Evolutionary conservation across 768 basidiomycete species (phyloP), one percentile per base, ranked within the genome.

Genomic region (Scleroderma bovista): DNA sequence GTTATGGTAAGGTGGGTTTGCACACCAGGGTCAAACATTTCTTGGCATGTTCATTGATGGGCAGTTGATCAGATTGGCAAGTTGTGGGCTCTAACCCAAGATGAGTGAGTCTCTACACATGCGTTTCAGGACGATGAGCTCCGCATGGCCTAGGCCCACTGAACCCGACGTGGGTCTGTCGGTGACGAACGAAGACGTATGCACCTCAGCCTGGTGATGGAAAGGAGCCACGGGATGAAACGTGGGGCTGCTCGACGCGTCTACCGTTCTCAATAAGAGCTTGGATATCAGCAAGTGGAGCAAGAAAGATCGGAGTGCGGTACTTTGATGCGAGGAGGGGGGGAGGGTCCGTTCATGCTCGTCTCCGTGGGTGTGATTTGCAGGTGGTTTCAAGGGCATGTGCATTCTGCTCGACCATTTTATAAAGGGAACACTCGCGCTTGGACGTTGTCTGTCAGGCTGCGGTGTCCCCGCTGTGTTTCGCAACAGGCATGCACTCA

Each of bases 281-380:
- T 72, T 93, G 7, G 80, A 91, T 57, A 64, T 86, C 29, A 51
- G 65, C 3, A 78, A 73, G 49, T 87, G 84, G 78, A 81, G 81
- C 20, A 62, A 64, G 12, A 86, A n/a, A 83, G 58, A 75, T 88
- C 10, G 72, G 77, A 39, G 86, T 89, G 6, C 77, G 72, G 60
- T 76, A 81, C 66, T 91, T 91, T 59, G 74, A 79, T 43, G 73
- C 75, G 52, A 71, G 72, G 50, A 92, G 85, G 59, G 92, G 93
- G 81, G 51, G 91, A 94, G 60, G 86, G 90, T 59, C 88, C 88
- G 1, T 90, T 84, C 60, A 66, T 85, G 40, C 67, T 89, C 19
- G 84, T 86, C n/a, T 82, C 88, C n/a, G 85, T 88, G 68, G 88
- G 84, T 87, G 83, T 59, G 82, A 89, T 54, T 64, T 85, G 49